These are phyloP conservation scores for Citrus medica DNA, from an alignment of 345 rosid genomes.

Conservation along the genomic window DNA sequence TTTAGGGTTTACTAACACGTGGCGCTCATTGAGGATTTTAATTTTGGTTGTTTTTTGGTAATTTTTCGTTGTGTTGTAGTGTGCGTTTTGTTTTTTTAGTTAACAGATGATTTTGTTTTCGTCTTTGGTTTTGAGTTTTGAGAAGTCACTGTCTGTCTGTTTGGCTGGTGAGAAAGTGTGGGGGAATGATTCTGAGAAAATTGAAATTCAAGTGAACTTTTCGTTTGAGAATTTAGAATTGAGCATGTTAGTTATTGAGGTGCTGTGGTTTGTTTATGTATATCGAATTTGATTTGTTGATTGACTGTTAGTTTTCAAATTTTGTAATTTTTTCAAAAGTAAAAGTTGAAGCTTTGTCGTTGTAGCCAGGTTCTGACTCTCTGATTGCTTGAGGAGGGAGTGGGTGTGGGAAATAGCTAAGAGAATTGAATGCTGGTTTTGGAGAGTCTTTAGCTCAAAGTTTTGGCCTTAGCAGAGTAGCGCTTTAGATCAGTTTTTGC, in stretches of 20 bases:
- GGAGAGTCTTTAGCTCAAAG: neutral
- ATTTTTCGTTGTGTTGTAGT: neutral
- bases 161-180: constrained; percentile 14
- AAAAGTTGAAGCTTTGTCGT: neutral
- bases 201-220: constrained; percentile 4
- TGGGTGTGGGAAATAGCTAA: neutral
- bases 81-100: neutral
- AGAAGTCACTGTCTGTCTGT: neutral
- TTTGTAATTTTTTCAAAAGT: neutral
- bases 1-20: neutral
- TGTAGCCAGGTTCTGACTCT: constrained; percentile 1
- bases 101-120: neutral
- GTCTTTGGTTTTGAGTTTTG: neutral
- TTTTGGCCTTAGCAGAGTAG: neutral
- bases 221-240: neutral
- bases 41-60: neutral
- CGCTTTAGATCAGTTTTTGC: neutral
- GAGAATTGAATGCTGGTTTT: neutral
- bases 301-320: neutral
- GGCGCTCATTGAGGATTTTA: neutral
- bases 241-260: neutral
- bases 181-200: neutral
- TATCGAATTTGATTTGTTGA: constrained; percentile 4
- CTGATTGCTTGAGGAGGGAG: constrained; percentile 9
- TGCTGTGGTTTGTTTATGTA: constrained; percentile 3